Conservation (phyloP, 2,329 filamentous ascomycete species). For the Arachnomyces sp. region DNA sequence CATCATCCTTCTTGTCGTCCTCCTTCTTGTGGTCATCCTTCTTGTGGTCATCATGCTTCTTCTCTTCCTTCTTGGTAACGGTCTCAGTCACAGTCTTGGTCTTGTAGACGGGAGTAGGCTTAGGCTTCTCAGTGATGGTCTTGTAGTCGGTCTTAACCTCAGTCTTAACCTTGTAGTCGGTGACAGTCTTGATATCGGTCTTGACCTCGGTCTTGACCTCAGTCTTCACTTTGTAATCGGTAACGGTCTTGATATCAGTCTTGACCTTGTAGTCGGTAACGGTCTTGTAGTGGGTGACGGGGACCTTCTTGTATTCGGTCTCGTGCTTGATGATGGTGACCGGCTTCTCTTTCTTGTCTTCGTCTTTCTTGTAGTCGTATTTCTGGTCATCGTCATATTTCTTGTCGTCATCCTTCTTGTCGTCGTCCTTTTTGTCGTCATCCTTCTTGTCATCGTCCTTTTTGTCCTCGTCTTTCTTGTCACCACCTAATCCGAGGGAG, state of each 20-base stretch:
- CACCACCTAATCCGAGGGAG: too few species aligned
- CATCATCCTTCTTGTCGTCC: not conserved
- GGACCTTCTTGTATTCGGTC: not conserved
- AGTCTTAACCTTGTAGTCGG: conserved; percentile 5
- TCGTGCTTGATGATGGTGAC: not conserved
- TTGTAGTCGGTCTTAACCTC: conserved; percentile 4
- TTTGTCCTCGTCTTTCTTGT: not conserved
- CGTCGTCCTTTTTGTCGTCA: conserved; percentile 1
- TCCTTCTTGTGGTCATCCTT: conserved; percentile 2
- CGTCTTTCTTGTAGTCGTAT: not conserved
- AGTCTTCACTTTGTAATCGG: conserved; percentile 3
- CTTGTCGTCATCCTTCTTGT: not conserved
- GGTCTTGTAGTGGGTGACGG: conserved; percentile 1
- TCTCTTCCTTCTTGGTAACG: not conserved
- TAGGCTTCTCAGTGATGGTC: not conserved
- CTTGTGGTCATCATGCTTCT: conserved; percentile 1
- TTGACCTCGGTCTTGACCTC: conserved; percentile 2
- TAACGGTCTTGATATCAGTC: conserved; percentile 3
- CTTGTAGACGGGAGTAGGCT: not conserved
- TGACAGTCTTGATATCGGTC: conserved; percentile 3
- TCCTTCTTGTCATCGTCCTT: conserved; percentile 1
- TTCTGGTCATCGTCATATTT: not conserved
- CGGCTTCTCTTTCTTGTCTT: not conserved
- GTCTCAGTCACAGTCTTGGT: conserved; percentile 4
- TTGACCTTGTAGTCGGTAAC: not conserved